These are phyloP conservation scores for Pseudocercospora vitis DNA, from an alignment of 2,329 filamentous ascomycete genomes.

Conservation along the genomic window DNA sequence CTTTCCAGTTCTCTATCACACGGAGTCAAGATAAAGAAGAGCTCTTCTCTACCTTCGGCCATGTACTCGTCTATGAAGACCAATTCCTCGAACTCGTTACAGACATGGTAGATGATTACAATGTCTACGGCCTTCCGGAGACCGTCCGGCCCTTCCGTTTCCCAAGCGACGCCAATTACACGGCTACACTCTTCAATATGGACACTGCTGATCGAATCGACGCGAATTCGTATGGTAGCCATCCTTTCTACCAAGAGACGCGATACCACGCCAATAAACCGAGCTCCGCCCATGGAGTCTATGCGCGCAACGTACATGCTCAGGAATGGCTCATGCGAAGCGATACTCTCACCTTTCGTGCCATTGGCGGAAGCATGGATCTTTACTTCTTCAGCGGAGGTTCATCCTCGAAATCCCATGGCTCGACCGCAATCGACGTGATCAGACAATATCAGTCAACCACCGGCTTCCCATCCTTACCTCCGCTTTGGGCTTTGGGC, in stretches of 20 bases:
- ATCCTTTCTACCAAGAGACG: slow-evolving; percentile 39
- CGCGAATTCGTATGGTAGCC: slow-evolving; percentile 34
- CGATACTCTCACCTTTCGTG: slow-evolving; percentile 33
- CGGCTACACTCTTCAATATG: slow-evolving; percentile 36
- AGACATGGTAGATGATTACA: slow-evolving; percentile 32
- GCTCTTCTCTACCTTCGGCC: slow-evolving; percentile 36
- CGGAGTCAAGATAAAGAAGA: slow-evolving; percentile 27
- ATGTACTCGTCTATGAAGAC: slow-evolving; percentile 34
- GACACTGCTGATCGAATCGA: slow-evolving; percentile 28
- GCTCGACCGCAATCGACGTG: slow-evolving; percentile 37
- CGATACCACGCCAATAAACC: slow-evolving; percentile 27
- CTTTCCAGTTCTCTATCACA: slow-evolving; percentile 33
- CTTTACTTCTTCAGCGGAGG: slow-evolving; percentile 73
- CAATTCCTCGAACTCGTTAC: slow-evolving; percentile 37
- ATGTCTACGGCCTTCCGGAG: slow-evolving; percentile 36
- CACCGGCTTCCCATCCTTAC: slow-evolving; percentile 70
- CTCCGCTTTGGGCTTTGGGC: slow-evolving; percentile 77
- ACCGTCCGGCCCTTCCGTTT: slow-evolving; percentile 33
- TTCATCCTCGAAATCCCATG: too few relatives aligned
- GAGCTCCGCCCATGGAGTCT: slow-evolving; percentile 35
- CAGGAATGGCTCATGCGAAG: slow-evolving; percentile 37
- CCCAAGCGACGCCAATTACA: slow-evolving; percentile 29
- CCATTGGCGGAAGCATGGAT: slow-evolving; percentile 53
- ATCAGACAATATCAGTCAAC: slow-evolving; percentile 40
- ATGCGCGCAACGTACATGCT: slow-evolving; percentile 37